Evolutionary conservation across 768 basidiomycete species (phyloP).

Genomic region (Gloeopeniophorella convolvens): DNA sequence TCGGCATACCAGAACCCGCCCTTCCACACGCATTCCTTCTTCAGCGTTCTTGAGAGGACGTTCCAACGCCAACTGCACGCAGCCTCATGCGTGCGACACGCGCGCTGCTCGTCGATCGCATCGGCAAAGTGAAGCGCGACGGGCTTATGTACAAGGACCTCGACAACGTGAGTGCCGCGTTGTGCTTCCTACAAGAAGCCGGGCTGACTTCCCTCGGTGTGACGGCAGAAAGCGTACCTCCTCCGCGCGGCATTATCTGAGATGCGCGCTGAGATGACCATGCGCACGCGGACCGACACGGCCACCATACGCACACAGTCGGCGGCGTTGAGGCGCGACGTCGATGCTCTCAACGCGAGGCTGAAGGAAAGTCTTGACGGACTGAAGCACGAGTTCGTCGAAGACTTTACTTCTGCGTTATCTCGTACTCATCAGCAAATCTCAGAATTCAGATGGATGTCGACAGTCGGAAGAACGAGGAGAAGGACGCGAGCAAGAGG

Average conservation of each 20-base stretch:
- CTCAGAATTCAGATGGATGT: constrained; percentile 92
- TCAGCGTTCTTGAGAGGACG: constrained; percentile 59
- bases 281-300: constrained; percentile 77
- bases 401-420: neutral
- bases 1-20: constrained; percentile 59
- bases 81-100: constrained; percentile 81
- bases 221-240: constrained; percentile 81
- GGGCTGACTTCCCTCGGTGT: constrained; percentile 1
- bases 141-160: constrained; percentile 71
- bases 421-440: neutral
- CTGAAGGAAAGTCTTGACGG: constrained; percentile 90
- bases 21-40: constrained; percentile 79
- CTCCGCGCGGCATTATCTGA: constrained; percentile 93
- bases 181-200: neutral
- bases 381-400: constrained; percentile 85
- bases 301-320: constrained; percentile 74
- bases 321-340: constrained; percentile 74
- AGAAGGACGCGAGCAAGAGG: constrained; percentile 73
- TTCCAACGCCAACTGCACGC: constrained; percentile 68
- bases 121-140: constrained; percentile 63
- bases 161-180: constrained; percentile 59
- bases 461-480: constrained; percentile 89
- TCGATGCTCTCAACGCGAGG: constrained; percentile 78
- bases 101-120: constrained; percentile 70
- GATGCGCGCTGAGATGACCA: constrained; percentile 76